These are phyloP conservation scores for Solanum appendiculatum DNA, from an alignment of 257 asterid genomes.

Conservation along the genomic window DNA sequence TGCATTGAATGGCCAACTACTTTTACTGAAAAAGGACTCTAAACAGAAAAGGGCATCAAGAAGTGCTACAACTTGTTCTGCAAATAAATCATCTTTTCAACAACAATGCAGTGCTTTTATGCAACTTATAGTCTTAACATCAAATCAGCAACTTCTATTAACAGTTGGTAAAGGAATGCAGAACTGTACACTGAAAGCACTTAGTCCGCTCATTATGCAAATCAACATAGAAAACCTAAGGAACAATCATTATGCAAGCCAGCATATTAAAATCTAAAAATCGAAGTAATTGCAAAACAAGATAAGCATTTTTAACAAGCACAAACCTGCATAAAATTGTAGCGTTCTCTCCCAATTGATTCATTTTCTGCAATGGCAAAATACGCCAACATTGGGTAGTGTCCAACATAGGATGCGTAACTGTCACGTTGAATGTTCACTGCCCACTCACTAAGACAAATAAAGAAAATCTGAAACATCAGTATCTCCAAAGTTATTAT, in stretches of 20 bases:
- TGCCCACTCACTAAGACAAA: constrained; percentile 78
- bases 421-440: constrained; percentile 92
- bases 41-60: not conserved
- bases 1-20: not conserved
- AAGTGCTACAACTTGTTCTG: not conserved
- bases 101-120: not conserved
- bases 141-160: not conserved
- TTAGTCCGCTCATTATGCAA: not conserved
- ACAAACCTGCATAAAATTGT: no score
- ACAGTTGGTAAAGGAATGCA: not conserved
- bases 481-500: not conserved
- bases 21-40: not conserved
- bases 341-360: no score
- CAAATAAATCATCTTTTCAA: not conserved
- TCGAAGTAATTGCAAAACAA: not conserved
- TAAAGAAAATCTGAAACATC: not conserved
- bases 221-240: not conserved
- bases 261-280: not conserved
- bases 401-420: constrained; percentile 85
- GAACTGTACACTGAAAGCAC: not conserved
- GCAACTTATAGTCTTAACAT: not conserved
- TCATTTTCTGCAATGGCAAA: no score
- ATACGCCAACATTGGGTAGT: constrained; percentile 31
- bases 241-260: not conserved
- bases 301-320: not conserved